Evolutionary conservation across 1,284 basidiomycete genomes (phyloP).

Genomic region (Entoloma clypeatum): DNA sequence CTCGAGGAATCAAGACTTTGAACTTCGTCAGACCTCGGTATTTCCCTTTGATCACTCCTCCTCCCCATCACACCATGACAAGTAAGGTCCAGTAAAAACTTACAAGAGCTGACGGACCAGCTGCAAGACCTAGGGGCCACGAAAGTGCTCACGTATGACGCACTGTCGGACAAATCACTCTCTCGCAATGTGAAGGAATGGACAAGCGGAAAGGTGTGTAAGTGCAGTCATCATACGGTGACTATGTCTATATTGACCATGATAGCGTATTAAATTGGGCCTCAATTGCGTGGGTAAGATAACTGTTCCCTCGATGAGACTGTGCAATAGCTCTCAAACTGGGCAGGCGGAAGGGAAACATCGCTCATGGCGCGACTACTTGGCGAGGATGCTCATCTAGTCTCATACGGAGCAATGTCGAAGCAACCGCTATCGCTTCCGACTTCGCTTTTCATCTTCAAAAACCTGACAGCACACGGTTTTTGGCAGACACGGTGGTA

Average conservation of each 20-base stretch:
- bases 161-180: slow-evolving; percentile 54
- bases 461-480: slow-evolving; percentile 65
- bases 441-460: slow-evolving; percentile 80
- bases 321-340: slow-evolving; percentile 4
- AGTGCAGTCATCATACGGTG: neutral
- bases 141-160: slow-evolving; percentile 72
- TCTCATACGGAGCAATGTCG: slow-evolving; percentile 89
- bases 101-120: slow-evolving; percentile 46
- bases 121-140: slow-evolving; percentile 64
- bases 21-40: slow-evolving; percentile 76
- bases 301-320: neutral
- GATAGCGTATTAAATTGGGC: slow-evolving; percentile 60
- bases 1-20: slow-evolving; percentile 64
- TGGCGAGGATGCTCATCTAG: slow-evolving; percentile 62
- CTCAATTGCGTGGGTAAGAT: slow-evolving; percentile 69
- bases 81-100: slow-evolving; percentile 43
- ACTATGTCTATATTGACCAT: slow-evolving; percentile 4
- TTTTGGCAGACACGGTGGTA: slow-evolving; percentile 83
- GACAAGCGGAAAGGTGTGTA: slow-evolving; percentile 52
- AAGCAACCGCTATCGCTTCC: slow-evolving; percentile 77
- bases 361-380: slow-evolving; percentile 65
- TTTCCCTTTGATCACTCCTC: slow-evolving; percentile 15
- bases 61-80: slow-evolving; percentile 2
- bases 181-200: slow-evolving; percentile 50
- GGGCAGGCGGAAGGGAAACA: slow-evolving; percentile 65